Percentiles rank a stretch among this genome's conserved stretches.
phyloP scores from a whole-genome alignment of 2,329 filamentous ascomycete genomes.

The Fusarium drepaniforme region DNA sequence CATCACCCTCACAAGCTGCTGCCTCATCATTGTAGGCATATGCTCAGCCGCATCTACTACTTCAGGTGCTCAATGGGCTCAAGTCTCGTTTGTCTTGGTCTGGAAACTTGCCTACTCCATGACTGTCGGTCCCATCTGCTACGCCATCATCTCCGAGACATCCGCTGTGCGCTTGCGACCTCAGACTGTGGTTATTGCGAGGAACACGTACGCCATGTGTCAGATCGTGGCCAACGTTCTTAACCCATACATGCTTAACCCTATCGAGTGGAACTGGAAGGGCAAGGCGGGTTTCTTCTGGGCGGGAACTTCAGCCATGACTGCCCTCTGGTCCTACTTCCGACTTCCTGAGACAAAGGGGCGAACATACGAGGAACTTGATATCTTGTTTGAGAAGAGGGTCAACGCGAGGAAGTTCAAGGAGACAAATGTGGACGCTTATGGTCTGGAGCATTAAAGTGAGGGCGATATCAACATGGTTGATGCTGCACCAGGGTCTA shows the following conservation, averaged over 20 bases:
- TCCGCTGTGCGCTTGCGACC: slow-evolving; percentile 56
- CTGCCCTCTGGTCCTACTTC: slow-evolving; percentile 50
- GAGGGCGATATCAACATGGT: not conserved
- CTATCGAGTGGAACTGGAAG: slow-evolving; percentile 50
- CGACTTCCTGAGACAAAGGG: slow-evolving; percentile 50
- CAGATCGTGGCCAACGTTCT: slow-evolving; percentile 47
- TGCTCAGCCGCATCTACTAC: slow-evolving; percentile 43
- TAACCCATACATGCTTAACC: slow-evolving; percentile 50
- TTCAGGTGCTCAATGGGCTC: slow-evolving; percentile 46
- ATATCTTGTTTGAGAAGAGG: slow-evolving; percentile 49
- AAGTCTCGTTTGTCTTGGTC: slow-evolving; percentile 55
- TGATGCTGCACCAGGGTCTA: not conserved
- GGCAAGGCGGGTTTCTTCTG: slow-evolving; percentile 52
- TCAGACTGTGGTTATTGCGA: slow-evolving; percentile 57
- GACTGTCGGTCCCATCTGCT: slow-evolving; percentile 57
- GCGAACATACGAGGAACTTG: slow-evolving; percentile 50
- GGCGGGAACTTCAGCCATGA: slow-evolving; percentile 43
- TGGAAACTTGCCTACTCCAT: slow-evolving; percentile 60
- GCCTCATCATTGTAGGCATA: slow-evolving; percentile 56
- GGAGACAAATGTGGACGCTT: not conserved
- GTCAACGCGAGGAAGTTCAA: slow-evolving; percentile 52
- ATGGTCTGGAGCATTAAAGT: not conserved
- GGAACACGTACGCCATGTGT: slow-evolving; percentile 45
- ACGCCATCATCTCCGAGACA: slow-evolving; percentile 57
- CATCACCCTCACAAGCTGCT: slow-evolving; percentile 53